Base-by-base conservation (phyloP, 495 filamentous ascomycete species). In the Hyaloscypha finlandica region DNA sequence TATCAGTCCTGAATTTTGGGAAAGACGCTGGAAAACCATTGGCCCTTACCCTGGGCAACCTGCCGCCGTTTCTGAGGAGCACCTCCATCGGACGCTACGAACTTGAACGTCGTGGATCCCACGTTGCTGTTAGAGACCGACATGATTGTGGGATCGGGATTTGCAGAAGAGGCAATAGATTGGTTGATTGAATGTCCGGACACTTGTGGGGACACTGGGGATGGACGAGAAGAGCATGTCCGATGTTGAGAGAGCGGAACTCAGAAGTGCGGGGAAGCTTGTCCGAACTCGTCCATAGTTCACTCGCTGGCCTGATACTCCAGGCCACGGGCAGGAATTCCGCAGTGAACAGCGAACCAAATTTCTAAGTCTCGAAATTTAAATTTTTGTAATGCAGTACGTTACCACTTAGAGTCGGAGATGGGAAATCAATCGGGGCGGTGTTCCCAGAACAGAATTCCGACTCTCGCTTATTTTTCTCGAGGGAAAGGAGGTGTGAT, bases 61-160 rank as follows among this genome's bases (percentile, higher is more conserved):
- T 85, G 82, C 64, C 79, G 80, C 53, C 69, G 84, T 85, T 42
- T 80, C 66, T 33, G 80, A 80, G 67, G 80, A 59, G 12, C 80
- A 6, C 69, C 71, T 4, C 71, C 73, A 69, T 83, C 79, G 20
- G 80, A 75, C 58, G 73, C 76, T 45, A 85, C 78, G 68, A 83
- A 85, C 64, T 67, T 71, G 55, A 70, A 67, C 59, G 63, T 70
- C 9, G 53, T 56, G 9, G 19, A 6, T 14, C 53, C 53, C 25
- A 11, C 4, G 20, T 56, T 29, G 53, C 53, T 31, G 3, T 48
- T 48, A 6, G 29, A 56, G 22, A 16, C 20, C 3, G 22, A 56
- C 53, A 56, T 56, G 6, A n/a, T 30, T n/a, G 35, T 37, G 35
- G 12, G 35, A 48, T 48, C 16, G 42, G 42, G 42, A 19, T 48